Conservation (phyloP, 2,329 filamentous ascomycete genomes). For the Ilyonectria mors-panacis region DNA sequence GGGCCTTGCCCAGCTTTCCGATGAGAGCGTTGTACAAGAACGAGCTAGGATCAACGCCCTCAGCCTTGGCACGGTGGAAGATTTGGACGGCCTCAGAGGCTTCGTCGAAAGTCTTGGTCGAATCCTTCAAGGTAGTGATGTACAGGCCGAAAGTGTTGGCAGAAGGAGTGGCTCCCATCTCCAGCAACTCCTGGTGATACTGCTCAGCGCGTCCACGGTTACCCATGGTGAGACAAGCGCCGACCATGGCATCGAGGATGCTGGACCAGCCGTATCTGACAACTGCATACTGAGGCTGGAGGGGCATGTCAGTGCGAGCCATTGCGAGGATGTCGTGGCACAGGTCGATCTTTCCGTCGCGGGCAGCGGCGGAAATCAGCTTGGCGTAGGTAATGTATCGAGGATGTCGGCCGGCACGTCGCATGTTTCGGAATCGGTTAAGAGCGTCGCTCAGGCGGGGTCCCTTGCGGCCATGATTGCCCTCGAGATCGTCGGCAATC, state of each 20-base stretch:
- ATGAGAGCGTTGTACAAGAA: slow-evolving; percentile 99
- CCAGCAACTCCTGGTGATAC: slow-evolving; percentile 91
- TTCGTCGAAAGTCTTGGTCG: slow-evolving; percentile 97
- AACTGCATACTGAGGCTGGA: slow-evolving; percentile 85
- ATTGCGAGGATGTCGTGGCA: slow-evolving; percentile 91
- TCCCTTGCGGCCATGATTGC: slow-evolving; percentile 79
- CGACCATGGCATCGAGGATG: slow-evolving; percentile 96
- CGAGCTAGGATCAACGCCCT: slow-evolving; percentile 95
- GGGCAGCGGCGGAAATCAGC: slow-evolving; percentile 90
- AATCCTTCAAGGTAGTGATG: slow-evolving; percentile 99
- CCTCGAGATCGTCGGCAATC: slow-evolving; percentile 92
- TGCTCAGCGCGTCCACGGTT: slow-evolving; percentile 86
- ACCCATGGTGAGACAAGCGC: slow-evolving; percentile 87
- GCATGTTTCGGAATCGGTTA: slow-evolving; percentile 90
- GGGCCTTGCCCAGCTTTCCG: slow-evolving; percentile 97
- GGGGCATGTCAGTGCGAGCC: slow-evolving; percentile 90
- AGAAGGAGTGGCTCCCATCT: slow-evolving; percentile 91
- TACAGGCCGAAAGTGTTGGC: slow-evolving; percentile 99
- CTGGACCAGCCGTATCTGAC: slow-evolving; percentile 97
- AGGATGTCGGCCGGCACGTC: slow-evolving; percentile 90
- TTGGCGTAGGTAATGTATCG: slow-evolving; percentile 98
- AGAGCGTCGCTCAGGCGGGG: slow-evolving; percentile 85
- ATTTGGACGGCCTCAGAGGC: slow-evolving; percentile 97
- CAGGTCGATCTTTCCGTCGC: slow-evolving; percentile 84
- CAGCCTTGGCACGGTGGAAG: slow-evolving; percentile 92